phyloP scores from a whole-genome alignment of 176 grass and related monocot species.

The Leersia perrieri region DNA sequence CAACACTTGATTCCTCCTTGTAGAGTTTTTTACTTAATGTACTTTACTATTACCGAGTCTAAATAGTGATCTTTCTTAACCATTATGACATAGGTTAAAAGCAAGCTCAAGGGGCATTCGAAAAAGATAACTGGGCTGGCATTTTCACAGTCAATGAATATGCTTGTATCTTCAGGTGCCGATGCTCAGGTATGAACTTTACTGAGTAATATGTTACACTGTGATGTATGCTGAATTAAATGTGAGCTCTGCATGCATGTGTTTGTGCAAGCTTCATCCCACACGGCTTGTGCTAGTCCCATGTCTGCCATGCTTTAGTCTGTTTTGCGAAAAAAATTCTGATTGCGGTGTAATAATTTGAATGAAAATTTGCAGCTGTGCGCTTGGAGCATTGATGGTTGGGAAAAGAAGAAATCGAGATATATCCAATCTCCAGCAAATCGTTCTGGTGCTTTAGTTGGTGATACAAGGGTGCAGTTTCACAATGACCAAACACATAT shows the following conservation, averaged over 20 bases:
- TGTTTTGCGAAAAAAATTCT: background rate
- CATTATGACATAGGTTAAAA: conserved; percentile 62
- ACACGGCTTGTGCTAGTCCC: background rate
- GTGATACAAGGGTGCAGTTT: conserved; percentile 95
- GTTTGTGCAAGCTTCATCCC: background rate
- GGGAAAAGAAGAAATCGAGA: conserved; percentile 95
- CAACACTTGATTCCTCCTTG: background rate
- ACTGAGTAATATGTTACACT: background rate
- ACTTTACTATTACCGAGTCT: background rate
- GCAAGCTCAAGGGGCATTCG: conserved; percentile 95
- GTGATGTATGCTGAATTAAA: background rate
- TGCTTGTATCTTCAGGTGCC: conserved; percentile 92
- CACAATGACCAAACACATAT: conserved; percentile 97
- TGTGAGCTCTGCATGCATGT: background rate
- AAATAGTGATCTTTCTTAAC: background rate
- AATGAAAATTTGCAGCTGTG: conserved; percentile 66
- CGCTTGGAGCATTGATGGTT: conserved; percentile 93
- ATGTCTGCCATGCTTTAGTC: background rate
- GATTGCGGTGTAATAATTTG: background rate
- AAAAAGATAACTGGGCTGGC: conserved; percentile 98
- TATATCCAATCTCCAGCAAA: conserved; percentile 70
- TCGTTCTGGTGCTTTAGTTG: conserved; percentile 66
- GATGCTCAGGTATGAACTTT: conserved; percentile 82
- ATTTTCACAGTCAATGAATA: conserved; percentile 90
- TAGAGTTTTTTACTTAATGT: background rate